These are phyloP conservation scores for Alternaria sp. DNA, from an alignment of 2,329 filamentous ascomycete species.

Conservation along the genomic window DNA sequence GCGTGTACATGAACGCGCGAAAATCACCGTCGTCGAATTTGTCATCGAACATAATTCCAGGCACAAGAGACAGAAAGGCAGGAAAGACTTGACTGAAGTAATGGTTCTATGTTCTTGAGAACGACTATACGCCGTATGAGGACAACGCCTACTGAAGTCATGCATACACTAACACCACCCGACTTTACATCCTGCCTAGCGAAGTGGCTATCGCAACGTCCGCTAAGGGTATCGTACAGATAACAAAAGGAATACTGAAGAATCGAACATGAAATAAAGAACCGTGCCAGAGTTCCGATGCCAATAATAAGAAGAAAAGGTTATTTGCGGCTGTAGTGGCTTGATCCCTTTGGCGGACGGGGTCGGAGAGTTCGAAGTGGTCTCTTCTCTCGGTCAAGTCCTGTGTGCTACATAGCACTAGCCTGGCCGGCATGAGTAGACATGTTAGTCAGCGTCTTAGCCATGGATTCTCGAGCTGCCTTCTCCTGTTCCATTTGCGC, in stretches of 20 bases:
- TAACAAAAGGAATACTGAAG: slow-evolving; percentile 16
- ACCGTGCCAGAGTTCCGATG: background rate
- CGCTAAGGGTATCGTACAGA: slow-evolving; percentile 30
- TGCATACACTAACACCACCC: slow-evolving; percentile 9
- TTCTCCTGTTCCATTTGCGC: slow-evolving; percentile 84
- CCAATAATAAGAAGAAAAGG: background rate
- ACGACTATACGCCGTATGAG: background rate
- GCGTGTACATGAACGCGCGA: background rate
- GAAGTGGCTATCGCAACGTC: slow-evolving; percentile 9
- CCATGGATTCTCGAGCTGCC: slow-evolving; percentile 71
- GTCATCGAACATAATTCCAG: background rate
- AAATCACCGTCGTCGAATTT: background rate
- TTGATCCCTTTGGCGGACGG: background rate
- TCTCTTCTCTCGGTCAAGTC: background rate
- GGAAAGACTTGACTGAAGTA: background rate
- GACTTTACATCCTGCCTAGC: slow-evolving; percentile 13
- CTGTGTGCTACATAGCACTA: slow-evolving; percentile 19
- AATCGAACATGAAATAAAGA: background rate
- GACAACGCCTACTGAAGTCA: slow-evolving; percentile 1
- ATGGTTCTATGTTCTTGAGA: slow-evolving; percentile 12
- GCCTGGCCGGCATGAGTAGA: slow-evolving; percentile 22
- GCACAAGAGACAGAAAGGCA: background rate
- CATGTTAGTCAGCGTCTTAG: slow-evolving; percentile 41
- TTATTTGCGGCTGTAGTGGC: background rate
- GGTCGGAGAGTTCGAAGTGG: background rate